phyloP scores from a whole-genome alignment of 2,329 filamentous ascomycete species.

The Alternaria alternata region DNA sequence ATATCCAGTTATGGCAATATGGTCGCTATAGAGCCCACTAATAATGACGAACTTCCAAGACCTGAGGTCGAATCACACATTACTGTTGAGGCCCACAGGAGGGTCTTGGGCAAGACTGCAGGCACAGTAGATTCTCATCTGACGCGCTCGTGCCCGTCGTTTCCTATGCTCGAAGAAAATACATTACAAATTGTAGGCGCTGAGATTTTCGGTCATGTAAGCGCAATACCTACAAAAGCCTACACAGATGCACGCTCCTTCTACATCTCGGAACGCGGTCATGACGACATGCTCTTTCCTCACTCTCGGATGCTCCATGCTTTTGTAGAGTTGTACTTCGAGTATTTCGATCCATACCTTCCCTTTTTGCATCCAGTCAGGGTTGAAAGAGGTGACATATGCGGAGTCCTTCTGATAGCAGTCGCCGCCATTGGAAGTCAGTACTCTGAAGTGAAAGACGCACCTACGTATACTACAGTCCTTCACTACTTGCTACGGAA shows the following conservation, averaged over 20 bases:
- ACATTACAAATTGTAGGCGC: not conserved
- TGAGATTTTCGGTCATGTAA: not conserved
- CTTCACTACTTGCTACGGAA: not conserved
- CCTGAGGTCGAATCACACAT: not conserved
- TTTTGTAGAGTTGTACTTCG: slow-evolving; percentile 8
- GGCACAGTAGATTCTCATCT: not conserved
- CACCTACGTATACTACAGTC: not conserved
- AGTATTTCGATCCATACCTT: slow-evolving; percentile 8
- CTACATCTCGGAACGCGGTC: not conserved
- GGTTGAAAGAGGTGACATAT: not conserved
- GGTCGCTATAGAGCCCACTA: not conserved
- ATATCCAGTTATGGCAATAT: not conserved
- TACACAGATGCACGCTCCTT: not conserved
- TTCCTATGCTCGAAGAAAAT: not conserved
- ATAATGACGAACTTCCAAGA: not conserved
- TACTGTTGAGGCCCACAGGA: not conserved
- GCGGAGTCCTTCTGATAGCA: slow-evolving; percentile 3
- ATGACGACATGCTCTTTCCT: not conserved
- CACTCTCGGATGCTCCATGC: not conserved
- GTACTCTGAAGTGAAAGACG: slow-evolving; percentile 5
- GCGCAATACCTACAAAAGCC: not conserved
- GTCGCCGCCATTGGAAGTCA: slow-evolving; percentile 2
- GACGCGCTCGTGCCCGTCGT: not conserved
- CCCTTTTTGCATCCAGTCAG: slow-evolving; percentile 1
- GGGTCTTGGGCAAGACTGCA: not conserved